phyloP scores from a whole-genome alignment of 2,329 filamentous ascomycete genomes.

The Pyricularia sp. region DNA sequence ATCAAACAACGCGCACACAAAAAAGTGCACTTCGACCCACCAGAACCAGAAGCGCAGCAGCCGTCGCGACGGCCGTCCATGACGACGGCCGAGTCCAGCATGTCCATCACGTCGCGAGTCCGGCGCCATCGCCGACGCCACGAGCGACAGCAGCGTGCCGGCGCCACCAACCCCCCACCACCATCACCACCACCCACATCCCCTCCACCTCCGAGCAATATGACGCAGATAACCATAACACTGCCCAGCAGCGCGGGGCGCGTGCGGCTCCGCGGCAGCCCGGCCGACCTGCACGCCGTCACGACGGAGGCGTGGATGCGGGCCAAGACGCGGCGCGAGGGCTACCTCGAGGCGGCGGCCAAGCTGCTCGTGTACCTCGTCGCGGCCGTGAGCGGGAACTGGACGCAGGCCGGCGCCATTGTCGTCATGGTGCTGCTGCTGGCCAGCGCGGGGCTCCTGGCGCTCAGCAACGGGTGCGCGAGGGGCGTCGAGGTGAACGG shows the following conservation, averaged over 20 bases:
- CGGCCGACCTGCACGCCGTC: slow-evolving; percentile 49
- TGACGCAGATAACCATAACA: slow-evolving; percentile 15
- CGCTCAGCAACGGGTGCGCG: slow-evolving; percentile 41
- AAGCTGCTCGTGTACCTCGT: slow-evolving; percentile 50
- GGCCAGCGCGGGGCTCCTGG: slow-evolving; percentile 41
- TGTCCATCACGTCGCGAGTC: slow-evolving; percentile 11
- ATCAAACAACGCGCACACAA: slow-evolving; percentile 39
- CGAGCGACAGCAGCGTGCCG: not conserved
- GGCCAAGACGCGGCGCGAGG: slow-evolving; percentile 37
- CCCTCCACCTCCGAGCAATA: slow-evolving; percentile 7
- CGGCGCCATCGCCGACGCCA: slow-evolving; percentile 9
- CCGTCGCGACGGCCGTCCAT: not conserved
- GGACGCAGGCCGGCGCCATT: slow-evolving; percentile 40
- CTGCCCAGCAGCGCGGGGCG: slow-evolving; percentile 32
- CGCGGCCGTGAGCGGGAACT: slow-evolving; percentile 45
- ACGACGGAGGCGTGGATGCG: slow-evolving; percentile 48
- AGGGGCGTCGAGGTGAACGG: slow-evolving; percentile 41
- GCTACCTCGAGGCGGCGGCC: slow-evolving; percentile 40
- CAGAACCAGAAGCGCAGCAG: not conserved
- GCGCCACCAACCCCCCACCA: not conserved
- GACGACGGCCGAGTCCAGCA: not conserved
- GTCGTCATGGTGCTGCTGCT: slow-evolving; percentile 42
- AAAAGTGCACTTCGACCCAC: slow-evolving; percentile 3
- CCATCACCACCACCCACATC: slow-evolving; percentile 1
- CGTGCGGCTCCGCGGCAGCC: slow-evolving; percentile 41